Evolutionary conservation across 192 early-diverging fungal genomes (phyloP).

Genomic region (Coemansia sp.): DNA sequence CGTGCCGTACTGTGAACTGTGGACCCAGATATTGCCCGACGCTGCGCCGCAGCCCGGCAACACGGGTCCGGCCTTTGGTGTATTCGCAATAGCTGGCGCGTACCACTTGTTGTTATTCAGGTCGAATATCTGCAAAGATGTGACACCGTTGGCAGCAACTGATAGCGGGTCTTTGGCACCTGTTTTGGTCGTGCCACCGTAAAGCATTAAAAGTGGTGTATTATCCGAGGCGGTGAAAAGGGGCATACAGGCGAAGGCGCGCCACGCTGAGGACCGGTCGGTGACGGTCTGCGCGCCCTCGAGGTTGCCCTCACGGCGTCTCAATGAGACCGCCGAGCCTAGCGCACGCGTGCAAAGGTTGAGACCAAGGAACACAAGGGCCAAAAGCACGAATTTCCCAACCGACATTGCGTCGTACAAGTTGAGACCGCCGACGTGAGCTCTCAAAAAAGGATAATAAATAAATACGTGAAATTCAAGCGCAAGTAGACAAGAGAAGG

Average conservation of each 20-base stretch:
- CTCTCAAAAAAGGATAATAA: not conserved
- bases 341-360: constrained; percentile 2
- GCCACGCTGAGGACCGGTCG: constrained; percentile 37
- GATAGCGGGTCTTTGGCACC: constrained; percentile 27
- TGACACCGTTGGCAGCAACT: constrained; percentile 29
- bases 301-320: constrained; percentile 39
- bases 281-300: constrained; percentile 36
- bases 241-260: constrained; percentile 49
- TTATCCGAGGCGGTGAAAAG: constrained; percentile 44
- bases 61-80: constrained; percentile 39
- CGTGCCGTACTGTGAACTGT: constrained; percentile 39
- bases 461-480: not conserved
- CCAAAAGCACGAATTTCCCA: not conserved
- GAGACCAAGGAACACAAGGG: not conserved
- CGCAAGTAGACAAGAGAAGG: not conserved
- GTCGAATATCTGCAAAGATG: constrained; percentile 48
- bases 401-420: constrained; percentile 2
- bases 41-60: constrained; percentile 51
- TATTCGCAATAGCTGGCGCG: constrained; percentile 39
- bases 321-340: not conserved
- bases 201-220: constrained; percentile 48
- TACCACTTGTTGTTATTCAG: constrained; percentile 48
- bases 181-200: constrained; percentile 51
- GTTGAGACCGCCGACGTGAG: not conserved
- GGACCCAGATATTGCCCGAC: constrained; percentile 39